These are phyloP conservation scores for Ophiocordyceps camponoti-saundersi DNA, from an alignment of 2,329 filamentous ascomycete species.

Conservation along the genomic window DNA sequence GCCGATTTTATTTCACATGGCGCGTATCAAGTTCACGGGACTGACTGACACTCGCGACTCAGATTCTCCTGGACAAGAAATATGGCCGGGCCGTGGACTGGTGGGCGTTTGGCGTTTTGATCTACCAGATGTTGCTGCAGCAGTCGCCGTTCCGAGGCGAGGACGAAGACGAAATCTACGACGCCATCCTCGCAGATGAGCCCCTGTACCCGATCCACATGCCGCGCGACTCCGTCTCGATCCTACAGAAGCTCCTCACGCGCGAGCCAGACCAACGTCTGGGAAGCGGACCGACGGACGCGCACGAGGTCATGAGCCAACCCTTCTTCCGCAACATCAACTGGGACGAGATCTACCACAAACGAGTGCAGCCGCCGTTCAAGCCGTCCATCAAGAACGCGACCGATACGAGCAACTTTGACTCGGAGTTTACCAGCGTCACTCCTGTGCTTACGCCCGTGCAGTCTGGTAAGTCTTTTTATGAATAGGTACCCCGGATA, in stretches of 20 bases:
- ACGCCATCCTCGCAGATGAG: slow-evolving; percentile 93
- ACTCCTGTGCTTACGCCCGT: slow-evolving; percentile 94
- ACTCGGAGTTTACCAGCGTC: slow-evolving; percentile 95
- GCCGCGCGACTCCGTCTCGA: slow-evolving; percentile 93
- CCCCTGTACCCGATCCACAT: slow-evolving; percentile 97
- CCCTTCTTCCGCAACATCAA: slow-evolving; percentile 96
- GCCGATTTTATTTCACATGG: not conserved
- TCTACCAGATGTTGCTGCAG: slow-evolving; percentile 98
- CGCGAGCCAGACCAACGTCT: slow-evolving; percentile 86
- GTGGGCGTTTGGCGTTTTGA: slow-evolving; percentile 98
- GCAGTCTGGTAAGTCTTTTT: slow-evolving; percentile 65
- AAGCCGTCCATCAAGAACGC: slow-evolving; percentile 76
- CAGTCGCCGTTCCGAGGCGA: slow-evolving; percentile 98
- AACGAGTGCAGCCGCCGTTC: slow-evolving; percentile 79
- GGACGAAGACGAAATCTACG: slow-evolving; percentile 98
- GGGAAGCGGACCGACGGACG: slow-evolving; percentile 88
- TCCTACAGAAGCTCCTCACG: slow-evolving; percentile 90
- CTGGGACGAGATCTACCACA: slow-evolving; percentile 98
- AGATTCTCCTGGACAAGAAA: slow-evolving; percentile 96
- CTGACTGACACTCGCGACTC: not conserved
- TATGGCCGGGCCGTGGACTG: slow-evolving; percentile 95
- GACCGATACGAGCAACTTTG: slow-evolving; percentile 99
- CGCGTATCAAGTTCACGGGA: not conserved
- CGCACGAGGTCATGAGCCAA: slow-evolving; percentile 97
- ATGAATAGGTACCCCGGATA: not conserved